A percentile compares a stretch with the other conserved stretches of the same genome.
Evolutionary conservation across 2,329 filamentous ascomycete species (phyloP).

Genomic region (Neofusicoccum sp.): DNA sequence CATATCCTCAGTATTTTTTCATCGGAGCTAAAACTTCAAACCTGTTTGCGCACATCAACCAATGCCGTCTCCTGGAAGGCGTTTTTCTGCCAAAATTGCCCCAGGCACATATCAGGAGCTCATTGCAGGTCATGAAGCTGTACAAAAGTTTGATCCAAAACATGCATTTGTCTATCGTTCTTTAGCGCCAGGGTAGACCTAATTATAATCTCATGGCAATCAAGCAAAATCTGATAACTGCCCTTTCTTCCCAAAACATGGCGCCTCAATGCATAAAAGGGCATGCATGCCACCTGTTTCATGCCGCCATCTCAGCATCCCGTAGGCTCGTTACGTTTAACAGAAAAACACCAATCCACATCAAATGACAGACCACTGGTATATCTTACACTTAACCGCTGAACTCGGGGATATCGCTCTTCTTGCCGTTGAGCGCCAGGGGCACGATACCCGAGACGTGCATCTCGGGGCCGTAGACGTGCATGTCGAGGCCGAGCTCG

Average conservation of each 20-base stretch:
- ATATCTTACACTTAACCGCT: slow-evolving; percentile 40
- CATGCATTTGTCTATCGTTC: slow-evolving; percentile 16
- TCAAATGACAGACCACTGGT: not conserved
- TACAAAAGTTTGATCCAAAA: not conserved
- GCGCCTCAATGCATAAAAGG: slow-evolving; percentile 7
- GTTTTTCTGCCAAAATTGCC: too few species aligned
- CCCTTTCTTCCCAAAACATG: slow-evolving; percentile 8
- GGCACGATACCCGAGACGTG: slow-evolving; percentile 95
- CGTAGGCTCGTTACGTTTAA: slow-evolving; percentile 9
- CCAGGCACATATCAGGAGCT: too few species aligned
- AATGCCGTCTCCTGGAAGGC: too few species aligned
- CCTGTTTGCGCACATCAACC: too few species aligned
- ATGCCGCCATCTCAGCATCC: slow-evolving; percentile 12
- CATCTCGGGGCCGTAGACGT: slow-evolving; percentile 79
- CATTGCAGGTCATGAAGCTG: not conserved
- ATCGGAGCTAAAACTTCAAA: too few species aligned
- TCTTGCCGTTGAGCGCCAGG: slow-evolving; percentile 71
- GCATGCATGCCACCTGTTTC: not conserved
- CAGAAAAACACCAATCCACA: slow-evolving; percentile 11
- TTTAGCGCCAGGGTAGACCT: slow-evolving; percentile 10
- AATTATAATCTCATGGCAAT: slow-evolving; percentile 9
- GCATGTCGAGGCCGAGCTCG: slow-evolving; percentile 94
- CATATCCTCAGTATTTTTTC: too few species aligned
- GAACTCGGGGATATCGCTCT: slow-evolving; percentile 61
- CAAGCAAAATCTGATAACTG: slow-evolving; percentile 1